Evolutionary conservation across 371 early-diverging fungal genomes (phyloP), one percentile per base, ranked within the genome.

Genomic region (Syncephalastrum racemosum): DNA sequence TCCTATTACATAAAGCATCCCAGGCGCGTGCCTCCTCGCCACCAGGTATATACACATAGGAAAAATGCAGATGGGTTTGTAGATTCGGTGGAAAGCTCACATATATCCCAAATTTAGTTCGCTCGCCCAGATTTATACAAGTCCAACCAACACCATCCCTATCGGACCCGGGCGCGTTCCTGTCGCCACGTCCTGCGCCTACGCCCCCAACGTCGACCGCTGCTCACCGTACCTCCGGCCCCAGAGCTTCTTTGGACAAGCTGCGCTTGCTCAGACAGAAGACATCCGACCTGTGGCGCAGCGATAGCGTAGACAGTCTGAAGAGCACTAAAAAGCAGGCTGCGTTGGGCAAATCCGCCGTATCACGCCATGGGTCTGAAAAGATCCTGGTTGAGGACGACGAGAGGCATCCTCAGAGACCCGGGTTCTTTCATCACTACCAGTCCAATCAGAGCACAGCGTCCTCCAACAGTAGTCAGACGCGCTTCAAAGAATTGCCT

Each of bases 401-500:
- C 27, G 27, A 27, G 27, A 27, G 4, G 27, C 27, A 7, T 27
- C 27, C 27, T 3, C 27, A 27, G 27, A 4, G 27, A 7, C 27
- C 27, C 27, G 27, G 27, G 27, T 27, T 27, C 27, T 3, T 27
- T 27, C 27, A 27, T 27, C 27, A 27, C 0, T 27, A 27, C 27
- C 7, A 4, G 27, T 27, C 27, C 3, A 27, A 27, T 27, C 27
- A 27, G 1, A 27, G 27, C 27, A 27, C 27, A 27, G 7, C 27
- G 27, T 27, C 27, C 7, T 27, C 27, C 7, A 27, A 4, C 27
- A 27, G 27, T 27, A 27, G 27, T 3, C 27, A 27, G 27, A 27
- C 56, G 8, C 56, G 56, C 6, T 56, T 56, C 47, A 56, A 56
- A 23, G 56, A 56, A 36, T 23, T 54, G 40, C 19, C 23, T 5